phyloP scores from a whole-genome alignment of 2,329 filamentous ascomycete species.

The Chlorencoelia australis region DNA sequence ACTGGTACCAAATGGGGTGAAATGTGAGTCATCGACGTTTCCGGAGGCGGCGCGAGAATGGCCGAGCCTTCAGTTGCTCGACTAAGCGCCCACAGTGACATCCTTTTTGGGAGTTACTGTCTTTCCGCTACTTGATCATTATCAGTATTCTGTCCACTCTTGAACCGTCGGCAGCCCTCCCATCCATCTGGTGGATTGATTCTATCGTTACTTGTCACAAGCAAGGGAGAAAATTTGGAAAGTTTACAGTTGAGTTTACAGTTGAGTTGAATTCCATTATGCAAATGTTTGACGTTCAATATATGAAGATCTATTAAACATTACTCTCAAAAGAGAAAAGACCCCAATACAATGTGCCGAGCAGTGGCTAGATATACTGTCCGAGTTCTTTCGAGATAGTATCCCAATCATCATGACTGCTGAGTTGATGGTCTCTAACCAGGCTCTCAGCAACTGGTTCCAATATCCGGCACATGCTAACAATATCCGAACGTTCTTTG shows the following conservation, averaged over 20 bases:
- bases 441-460: conserved; percentile 8
- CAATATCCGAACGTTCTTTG: conserved; percentile 7
- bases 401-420: conserved; percentile 10
- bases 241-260: conserved; percentile 2
- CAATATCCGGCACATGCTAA: conserved; percentile 7
- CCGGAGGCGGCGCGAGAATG: too few relatives aligned
- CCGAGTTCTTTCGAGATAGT: conserved; percentile 10
- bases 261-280: conserved; percentile 6
- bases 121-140: conserved; percentile 2
- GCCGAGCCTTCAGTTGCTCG: too few relatives aligned
- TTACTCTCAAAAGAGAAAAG: conserved; percentile 5
- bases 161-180: not conserved
- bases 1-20: too few relatives aligned
- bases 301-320: conserved; percentile 3
- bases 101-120: conserved; percentile 1
- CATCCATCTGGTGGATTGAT: conserved; percentile 1
- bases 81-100: too few relatives aligned
- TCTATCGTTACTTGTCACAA: conserved; percentile 3
- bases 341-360: conserved; percentile 2
- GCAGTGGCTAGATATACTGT: conserved; percentile 9
- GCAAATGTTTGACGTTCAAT: conserved; percentile 2
- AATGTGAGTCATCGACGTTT: too few relatives aligned
- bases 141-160: conserved; percentile 3
- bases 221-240: conserved; percentile 1
- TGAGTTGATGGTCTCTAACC: conserved; percentile 8